Evolutionary conservation across 148 eudicot genomes (phyloP).

Genomic region (Beta vulgaris): DNA sequence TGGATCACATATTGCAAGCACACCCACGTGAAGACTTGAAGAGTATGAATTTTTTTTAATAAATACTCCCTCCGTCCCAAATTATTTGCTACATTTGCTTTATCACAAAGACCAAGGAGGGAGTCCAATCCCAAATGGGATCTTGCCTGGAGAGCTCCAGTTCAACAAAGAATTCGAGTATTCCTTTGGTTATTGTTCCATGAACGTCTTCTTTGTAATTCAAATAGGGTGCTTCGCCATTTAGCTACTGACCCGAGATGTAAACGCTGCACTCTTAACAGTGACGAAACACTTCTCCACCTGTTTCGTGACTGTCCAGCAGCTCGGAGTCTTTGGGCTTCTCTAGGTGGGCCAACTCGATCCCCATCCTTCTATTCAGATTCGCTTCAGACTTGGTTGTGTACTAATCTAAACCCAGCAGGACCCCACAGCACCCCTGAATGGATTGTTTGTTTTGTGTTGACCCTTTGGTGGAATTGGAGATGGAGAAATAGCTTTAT

Average conservation of each 20-base stretch:
- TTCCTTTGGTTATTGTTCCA: neutral
- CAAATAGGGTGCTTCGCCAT: neutral
- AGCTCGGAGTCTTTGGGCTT: neutral
- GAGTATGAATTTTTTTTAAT: no score
- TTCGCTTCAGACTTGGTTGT: neutral
- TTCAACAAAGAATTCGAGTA: neutral
- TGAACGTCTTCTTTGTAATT: neutral
- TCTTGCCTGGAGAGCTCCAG: neutral
- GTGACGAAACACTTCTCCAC: neutral
- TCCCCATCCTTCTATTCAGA: neutral
- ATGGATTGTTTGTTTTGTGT: neutral
- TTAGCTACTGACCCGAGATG: neutral
- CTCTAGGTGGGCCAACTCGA: no score
- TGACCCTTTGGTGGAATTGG: neutral
- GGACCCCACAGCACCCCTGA: no score
- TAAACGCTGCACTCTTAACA: neutral
- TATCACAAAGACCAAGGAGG: no score
- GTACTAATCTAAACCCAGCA: neutral
- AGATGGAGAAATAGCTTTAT: neutral
- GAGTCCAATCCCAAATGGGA: neutral
- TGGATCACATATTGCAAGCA: no score
- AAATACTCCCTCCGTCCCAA: no score
- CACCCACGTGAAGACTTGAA: no score
- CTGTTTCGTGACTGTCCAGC: neutral
- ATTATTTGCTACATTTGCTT: no score